phyloP scores from a whole-genome alignment of 2,329 filamentous ascomycete species.

The Gnomoniopsis smithogilvyi region DNA sequence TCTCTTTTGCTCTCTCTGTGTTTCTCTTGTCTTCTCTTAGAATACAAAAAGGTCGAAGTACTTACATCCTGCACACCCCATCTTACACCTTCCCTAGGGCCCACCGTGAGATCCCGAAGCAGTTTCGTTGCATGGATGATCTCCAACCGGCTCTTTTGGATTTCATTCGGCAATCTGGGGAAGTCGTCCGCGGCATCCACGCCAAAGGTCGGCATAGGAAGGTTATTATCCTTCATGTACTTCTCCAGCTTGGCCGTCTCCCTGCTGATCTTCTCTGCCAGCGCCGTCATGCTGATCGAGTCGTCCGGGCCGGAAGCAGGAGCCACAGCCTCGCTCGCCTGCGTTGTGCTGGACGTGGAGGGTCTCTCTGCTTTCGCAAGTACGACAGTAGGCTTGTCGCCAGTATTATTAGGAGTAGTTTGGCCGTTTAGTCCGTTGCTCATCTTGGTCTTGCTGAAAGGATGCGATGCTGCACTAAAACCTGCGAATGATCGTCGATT shows the following conservation, averaged over 20 bases:
- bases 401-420: neutral
- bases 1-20: too few species aligned
- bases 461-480: constrained; percentile 21
- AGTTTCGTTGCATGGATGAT: constrained; percentile 48
- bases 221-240: constrained; percentile 40
- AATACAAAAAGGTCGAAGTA: neutral
- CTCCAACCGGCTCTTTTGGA: constrained; percentile 42
- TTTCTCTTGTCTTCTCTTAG: too few species aligned
- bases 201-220: constrained; percentile 43
- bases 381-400: neutral
- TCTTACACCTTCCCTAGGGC: constrained; percentile 47
- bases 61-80: constrained; percentile 52
- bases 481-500: constrained; percentile 31
- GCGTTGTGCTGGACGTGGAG: neutral
- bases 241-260: constrained; percentile 49
- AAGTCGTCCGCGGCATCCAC: constrained; percentile 42
- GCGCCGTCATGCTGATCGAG: constrained; percentile 37
- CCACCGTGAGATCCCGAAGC: constrained; percentile 43
- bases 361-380: neutral
- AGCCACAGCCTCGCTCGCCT: neutral
- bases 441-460: constrained; percentile 20
- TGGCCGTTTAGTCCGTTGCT: neutral
- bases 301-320: neutral
- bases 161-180: constrained; percentile 42
- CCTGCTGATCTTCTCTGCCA: constrained; percentile 45